Conservation (phyloP, 2,329 filamentous ascomycete genomes). For the Aspergillus fumigatus region DNA sequence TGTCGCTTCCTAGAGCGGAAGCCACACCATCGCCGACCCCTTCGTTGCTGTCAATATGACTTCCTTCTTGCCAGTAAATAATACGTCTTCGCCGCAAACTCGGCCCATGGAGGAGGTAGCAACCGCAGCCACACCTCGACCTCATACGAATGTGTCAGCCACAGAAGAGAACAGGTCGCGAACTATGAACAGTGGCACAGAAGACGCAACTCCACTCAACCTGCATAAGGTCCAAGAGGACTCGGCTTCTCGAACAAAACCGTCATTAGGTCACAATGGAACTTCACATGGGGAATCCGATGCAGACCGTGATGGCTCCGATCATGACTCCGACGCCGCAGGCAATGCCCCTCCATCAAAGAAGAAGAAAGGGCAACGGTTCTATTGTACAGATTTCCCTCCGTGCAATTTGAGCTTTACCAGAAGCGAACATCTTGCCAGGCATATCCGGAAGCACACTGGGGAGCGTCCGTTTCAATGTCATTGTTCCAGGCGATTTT, state of each 20-base stretch:
- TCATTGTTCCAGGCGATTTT: slow-evolving; percentile 90
- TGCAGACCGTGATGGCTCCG: slow-evolving; percentile 60
- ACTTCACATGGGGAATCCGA: slow-evolving; percentile 74
- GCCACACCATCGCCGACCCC: slow-evolving; percentile 19
- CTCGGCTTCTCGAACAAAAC: slow-evolving; percentile 41
- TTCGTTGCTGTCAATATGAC: slow-evolving; percentile 46
- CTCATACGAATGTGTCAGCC: slow-evolving; percentile 37
- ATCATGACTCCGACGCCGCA: slow-evolving; percentile 59
- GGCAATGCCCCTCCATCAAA: slow-evolving; percentile 67
- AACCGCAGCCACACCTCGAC: slow-evolving; percentile 54
- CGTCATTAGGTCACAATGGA: slow-evolving; percentile 51
- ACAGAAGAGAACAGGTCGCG: slow-evolving; percentile 22
- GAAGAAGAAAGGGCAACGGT: slow-evolving; percentile 95
- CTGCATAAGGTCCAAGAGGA: slow-evolving; percentile 38
- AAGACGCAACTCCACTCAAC: slow-evolving; percentile 43
- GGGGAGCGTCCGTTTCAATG: slow-evolving; percentile 96
- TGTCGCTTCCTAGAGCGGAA: slow-evolving; percentile 16
- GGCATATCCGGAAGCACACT: slow-evolving; percentile 97
- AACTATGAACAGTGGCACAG: slow-evolving; percentile 19
- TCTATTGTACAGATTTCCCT: slow-evolving; percentile 93
- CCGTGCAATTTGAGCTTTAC: slow-evolving; percentile 95
- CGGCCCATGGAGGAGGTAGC: slow-evolving; percentile 48
- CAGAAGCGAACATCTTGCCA: slow-evolving; percentile 86
- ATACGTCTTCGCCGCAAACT: slow-evolving; percentile 45
- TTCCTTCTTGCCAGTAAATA: slow-evolving; percentile 59